These are phyloP conservation scores for Didymella lethalis DNA, from an alignment of 2,329 filamentous ascomycete species.

Conservation along the genomic window DNA sequence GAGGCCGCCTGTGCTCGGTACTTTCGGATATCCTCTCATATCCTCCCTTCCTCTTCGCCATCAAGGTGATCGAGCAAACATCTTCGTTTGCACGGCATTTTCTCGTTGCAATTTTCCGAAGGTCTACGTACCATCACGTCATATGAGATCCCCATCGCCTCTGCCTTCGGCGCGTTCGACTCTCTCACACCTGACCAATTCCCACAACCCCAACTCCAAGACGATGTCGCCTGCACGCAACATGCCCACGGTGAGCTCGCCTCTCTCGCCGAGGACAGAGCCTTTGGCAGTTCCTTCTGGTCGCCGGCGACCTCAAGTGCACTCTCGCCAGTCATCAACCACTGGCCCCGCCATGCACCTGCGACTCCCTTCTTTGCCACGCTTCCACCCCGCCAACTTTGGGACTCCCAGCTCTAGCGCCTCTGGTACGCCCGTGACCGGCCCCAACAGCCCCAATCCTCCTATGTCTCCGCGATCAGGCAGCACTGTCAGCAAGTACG, in stretches of 20 bases:
- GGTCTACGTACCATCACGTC: conserved; percentile 37
- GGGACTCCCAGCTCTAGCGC: conserved; percentile 51
- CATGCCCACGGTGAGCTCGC: conserved; percentile 45
- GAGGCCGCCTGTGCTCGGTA: conserved; percentile 31
- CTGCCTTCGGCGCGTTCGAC: conserved; percentile 32
- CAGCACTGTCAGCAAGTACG: conserved; percentile 54
- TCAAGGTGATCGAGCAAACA: conserved; percentile 15
- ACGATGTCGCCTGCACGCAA: conserved; percentile 43
- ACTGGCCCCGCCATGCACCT: conserved; percentile 49
- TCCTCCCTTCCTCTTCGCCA: conserved; percentile 16
- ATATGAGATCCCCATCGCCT: conserved; percentile 38
- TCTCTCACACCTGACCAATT: conserved; percentile 29
- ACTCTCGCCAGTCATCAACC: conserved; percentile 46
- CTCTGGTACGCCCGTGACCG: conserved; percentile 49
- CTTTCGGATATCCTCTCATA: conserved; percentile 16
- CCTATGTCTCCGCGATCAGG: conserved; percentile 54
- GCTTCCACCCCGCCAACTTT: conserved; percentile 63
- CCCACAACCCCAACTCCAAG: conserved; percentile 19
- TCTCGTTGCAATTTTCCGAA: conserved; percentile 16
- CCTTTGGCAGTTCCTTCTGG: conserved; percentile 48
- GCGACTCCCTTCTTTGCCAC: conserved; percentile 59
- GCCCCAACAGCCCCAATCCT: conserved; percentile 52
- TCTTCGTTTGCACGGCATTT: conserved; percentile 4
- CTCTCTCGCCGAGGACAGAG: conserved; percentile 48
- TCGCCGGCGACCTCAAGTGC: conserved; percentile 43